Conservation (phyloP, 345 rosid genomes). For the Salix dunnii region DNA sequence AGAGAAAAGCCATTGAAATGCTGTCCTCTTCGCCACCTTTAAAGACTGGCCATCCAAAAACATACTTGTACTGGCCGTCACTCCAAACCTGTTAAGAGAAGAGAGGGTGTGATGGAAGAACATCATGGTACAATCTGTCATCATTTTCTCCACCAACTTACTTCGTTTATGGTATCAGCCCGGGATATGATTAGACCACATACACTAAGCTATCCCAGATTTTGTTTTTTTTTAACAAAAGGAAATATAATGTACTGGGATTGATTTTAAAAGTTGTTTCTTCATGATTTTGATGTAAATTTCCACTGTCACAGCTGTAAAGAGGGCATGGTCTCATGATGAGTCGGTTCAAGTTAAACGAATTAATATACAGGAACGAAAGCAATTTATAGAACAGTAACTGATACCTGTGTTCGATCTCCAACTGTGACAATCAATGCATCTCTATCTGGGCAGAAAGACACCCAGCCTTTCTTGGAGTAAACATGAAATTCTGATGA, state of each 20-base stretch:
- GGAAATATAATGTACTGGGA: too few relatives aligned
- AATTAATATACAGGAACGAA: not conserved
- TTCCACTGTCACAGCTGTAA: slow-evolving; percentile 16
- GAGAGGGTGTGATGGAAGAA: not conserved
- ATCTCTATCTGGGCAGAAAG: slow-evolving; percentile 58
- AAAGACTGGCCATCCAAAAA: slow-evolving; percentile 53
- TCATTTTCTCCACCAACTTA: too few relatives aligned
- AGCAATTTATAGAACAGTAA: not conserved
- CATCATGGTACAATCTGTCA: not conserved
- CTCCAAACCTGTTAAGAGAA: slow-evolving; percentile 35
- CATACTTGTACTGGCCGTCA: slow-evolving; percentile 58
- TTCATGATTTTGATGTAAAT: not conserved
- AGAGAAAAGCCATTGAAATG: slow-evolving; percentile 59
- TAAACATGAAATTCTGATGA: slow-evolving; percentile 71
- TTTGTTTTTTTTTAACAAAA: not conserved
- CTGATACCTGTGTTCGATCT: slow-evolving; percentile 62
- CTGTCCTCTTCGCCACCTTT: slow-evolving; percentile 34
- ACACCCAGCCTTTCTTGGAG: slow-evolving; percentile 84
- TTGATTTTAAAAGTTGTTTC: not conserved
- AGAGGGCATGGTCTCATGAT: not conserved
- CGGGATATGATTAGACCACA: too few relatives aligned
- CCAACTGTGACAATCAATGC: slow-evolving; percentile 72
- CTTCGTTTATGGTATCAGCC: too few relatives aligned
- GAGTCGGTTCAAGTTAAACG: not conserved
- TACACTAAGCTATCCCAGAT: not conserved